Percentiles rank a stretch among this genome's conserved stretches.
Conservation (phyloP, 495 filamentous ascomycete genomes). For the Mycothermus thermophilus region DNA sequence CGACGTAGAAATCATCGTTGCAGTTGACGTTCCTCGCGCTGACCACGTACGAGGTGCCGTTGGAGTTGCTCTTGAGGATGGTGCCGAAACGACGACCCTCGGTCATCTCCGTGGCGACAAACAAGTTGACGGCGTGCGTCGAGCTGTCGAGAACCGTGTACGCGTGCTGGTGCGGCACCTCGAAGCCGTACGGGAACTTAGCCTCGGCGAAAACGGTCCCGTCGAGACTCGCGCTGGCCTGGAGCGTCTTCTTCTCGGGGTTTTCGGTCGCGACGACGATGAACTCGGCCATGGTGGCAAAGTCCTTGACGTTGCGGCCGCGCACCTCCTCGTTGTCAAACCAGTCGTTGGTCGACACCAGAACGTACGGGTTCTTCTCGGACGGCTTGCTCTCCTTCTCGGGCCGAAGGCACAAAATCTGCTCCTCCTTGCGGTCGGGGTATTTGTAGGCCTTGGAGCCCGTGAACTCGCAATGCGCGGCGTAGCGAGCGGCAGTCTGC, state of each 20-base stretch:
- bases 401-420: slow-evolving; percentile 72
- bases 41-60: slow-evolving; percentile 85
- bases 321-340: slow-evolving; percentile 46
- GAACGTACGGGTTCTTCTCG: slow-evolving; percentile 46
- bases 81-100: slow-evolving; percentile 57
- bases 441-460: slow-evolving; percentile 52
- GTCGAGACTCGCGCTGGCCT: slow-evolving; percentile 70
- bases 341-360: slow-evolving; percentile 62
- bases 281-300: slow-evolving; percentile 89
- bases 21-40: slow-evolving; percentile 67
- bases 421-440: slow-evolving; percentile 41
- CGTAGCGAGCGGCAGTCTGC: slow-evolving; percentile 51
- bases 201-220: slow-evolving; percentile 69
- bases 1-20: slow-evolving; percentile 60
- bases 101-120: slow-evolving; percentile 58
- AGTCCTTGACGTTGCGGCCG: slow-evolving; percentile 60
- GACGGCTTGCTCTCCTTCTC: slow-evolving; percentile 49
- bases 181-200: slow-evolving; percentile 68
- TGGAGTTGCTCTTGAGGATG: slow-evolving; percentile 94
- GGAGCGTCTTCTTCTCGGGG: slow-evolving; percentile 49
- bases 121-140: slow-evolving; percentile 82
- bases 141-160: slow-evolving; percentile 92
- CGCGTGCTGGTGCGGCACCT: slow-evolving; percentile 55
- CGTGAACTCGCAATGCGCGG: slow-evolving; percentile 71
- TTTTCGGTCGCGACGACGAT: slow-evolving; percentile 74